phyloP scores from a whole-genome alignment of 2,329 filamentous ascomycete species.

The Colletotrichum noveboracense region DNA sequence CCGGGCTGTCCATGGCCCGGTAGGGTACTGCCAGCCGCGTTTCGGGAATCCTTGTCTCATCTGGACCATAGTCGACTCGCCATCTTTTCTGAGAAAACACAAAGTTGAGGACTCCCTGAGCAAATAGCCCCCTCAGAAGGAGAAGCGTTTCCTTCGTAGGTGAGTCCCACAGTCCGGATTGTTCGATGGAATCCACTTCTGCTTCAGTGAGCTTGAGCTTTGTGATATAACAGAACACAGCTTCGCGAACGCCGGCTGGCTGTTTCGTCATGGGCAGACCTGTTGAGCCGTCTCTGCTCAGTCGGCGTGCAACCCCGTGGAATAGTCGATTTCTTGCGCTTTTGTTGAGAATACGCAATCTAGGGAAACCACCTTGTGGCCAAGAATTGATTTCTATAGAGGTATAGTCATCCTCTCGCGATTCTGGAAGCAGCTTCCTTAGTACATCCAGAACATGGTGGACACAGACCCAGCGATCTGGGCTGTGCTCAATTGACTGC shows the following conservation, averaged over 20 bases:
- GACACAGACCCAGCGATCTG: constrained; percentile 60
- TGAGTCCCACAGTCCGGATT: constrained; percentile 38
- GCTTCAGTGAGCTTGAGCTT: constrained; percentile 28
- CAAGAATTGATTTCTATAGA: constrained; percentile 47
- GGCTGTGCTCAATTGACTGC: constrained; percentile 53
- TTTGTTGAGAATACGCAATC: constrained; percentile 49
- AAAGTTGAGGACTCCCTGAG: constrained; percentile 58
- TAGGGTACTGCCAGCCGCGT: constrained; percentile 63
- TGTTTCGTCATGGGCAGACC: constrained; percentile 48
- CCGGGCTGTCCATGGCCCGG: constrained; percentile 62
- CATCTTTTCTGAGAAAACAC: constrained; percentile 63
- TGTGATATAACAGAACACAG: constrained; percentile 50
- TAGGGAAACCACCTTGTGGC: constrained; percentile 46
- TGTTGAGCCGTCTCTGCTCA: constrained; percentile 47
- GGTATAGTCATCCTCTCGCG: constrained; percentile 34
- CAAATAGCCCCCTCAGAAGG: constrained; percentile 61
- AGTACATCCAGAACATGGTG: constrained; percentile 58
- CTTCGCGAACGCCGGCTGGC: constrained; percentile 28
- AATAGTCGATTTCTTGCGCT: constrained; percentile 35
- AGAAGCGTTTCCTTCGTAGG: constrained; percentile 41
- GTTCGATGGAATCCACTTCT: constrained; percentile 41
- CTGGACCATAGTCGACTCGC: constrained; percentile 68
- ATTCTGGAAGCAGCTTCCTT: constrained; percentile 26
- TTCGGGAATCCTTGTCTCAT: constrained; percentile 40
- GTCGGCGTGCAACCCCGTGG: constrained; percentile 34